Conservation (phyloP, 768 basidiomycete genomes). For the Pleurotus ostreatus region DNA sequence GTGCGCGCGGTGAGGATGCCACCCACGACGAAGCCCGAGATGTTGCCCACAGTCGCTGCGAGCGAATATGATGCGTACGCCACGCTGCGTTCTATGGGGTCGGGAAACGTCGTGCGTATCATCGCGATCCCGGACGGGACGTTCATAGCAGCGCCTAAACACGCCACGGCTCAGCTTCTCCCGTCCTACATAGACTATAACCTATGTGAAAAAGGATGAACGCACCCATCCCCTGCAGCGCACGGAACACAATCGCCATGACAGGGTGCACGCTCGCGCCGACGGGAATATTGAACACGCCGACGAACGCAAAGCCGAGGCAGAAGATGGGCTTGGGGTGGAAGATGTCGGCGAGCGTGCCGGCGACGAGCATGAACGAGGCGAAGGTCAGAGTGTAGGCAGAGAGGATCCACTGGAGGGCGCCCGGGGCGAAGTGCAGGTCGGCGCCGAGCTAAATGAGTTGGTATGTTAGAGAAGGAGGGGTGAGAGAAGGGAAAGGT, state of each 20-base stretch:
- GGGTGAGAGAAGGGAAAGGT: too few species aligned
- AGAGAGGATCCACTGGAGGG: conserved; percentile 31
- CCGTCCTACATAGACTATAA: too few species aligned
- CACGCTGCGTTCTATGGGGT: conserved; percentile 35
- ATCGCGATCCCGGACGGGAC: conserved; percentile 31
- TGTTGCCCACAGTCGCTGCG: conserved; percentile 39
- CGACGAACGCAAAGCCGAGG: conserved; percentile 8
- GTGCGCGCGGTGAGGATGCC: conserved; percentile 31
- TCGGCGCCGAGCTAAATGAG: neutral
- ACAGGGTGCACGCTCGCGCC: conserved; percentile 8
- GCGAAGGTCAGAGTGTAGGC: conserved; percentile 41
- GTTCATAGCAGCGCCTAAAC: conserved; percentile 35
- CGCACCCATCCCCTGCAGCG: conserved; percentile 12
- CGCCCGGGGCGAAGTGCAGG: neutral
- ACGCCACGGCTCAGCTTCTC: too few species aligned
- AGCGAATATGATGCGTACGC: conserved; percentile 42
- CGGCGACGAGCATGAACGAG: conserved; percentile 24
- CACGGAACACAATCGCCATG: conserved; percentile 11
- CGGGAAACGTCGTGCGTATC: conserved; percentile 30
- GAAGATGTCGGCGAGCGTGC: conserved; percentile 15
- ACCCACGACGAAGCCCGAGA: conserved; percentile 33
- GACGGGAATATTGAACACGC: conserved; percentile 7
- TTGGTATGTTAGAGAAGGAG: too few species aligned
- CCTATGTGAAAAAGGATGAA: neutral
- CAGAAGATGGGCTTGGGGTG: conserved; percentile 18